Percentiles rank a stretch among this genome's conserved stretches.
Evolutionary conservation across 2,329 filamentous ascomycete species (phyloP).

Genomic region (Lachnellula occidentalis): DNA sequence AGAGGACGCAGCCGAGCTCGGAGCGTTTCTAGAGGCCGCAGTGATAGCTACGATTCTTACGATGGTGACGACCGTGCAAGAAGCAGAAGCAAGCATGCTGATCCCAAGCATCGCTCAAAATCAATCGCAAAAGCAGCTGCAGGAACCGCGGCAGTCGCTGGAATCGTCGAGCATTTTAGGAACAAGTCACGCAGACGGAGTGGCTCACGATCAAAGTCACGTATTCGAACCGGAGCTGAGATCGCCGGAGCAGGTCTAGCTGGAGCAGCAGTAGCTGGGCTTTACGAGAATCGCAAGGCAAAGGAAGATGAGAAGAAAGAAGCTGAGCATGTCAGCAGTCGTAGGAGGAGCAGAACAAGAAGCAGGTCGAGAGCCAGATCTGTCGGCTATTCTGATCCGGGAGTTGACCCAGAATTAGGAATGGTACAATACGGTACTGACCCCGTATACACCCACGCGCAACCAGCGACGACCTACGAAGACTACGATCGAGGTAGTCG

Average conservation of each 20-base stretch:
- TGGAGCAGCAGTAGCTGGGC: constrained; percentile 54
- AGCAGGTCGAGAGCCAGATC: constrained; percentile 45
- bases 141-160: constrained; percentile 52
- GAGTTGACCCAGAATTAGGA: constrained; percentile 59
- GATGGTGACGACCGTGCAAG: constrained; percentile 35
- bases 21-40: constrained; percentile 38
- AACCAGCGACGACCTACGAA: constrained; percentile 26
- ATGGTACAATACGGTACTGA: constrained; percentile 62
- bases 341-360: constrained; percentile 25
- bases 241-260: constrained; percentile 56
- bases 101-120: constrained; percentile 39
- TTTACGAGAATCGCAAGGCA: constrained; percentile 56
- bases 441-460: constrained; percentile 42
- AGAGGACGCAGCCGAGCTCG: constrained; percentile 49
- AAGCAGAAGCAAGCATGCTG: constrained; percentile 43
- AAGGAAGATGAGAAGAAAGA: constrained; percentile 46
- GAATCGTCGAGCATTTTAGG: constrained; percentile 52
- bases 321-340: constrained; percentile 31
- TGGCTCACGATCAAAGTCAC: constrained; percentile 36
- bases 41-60: constrained; percentile 29
- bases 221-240: constrained; percentile 48
- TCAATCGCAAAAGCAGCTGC: constrained; percentile 35
- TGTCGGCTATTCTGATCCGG: constrained; percentile 42
- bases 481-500: constrained; percentile 23
- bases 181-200: constrained; percentile 46